Percentiles rank a stretch among this genome's conserved stretches.
phyloP scores from a whole-genome alignment of 225 moss, liverwort and hornwort species.

The Ulota crispa region DNA sequence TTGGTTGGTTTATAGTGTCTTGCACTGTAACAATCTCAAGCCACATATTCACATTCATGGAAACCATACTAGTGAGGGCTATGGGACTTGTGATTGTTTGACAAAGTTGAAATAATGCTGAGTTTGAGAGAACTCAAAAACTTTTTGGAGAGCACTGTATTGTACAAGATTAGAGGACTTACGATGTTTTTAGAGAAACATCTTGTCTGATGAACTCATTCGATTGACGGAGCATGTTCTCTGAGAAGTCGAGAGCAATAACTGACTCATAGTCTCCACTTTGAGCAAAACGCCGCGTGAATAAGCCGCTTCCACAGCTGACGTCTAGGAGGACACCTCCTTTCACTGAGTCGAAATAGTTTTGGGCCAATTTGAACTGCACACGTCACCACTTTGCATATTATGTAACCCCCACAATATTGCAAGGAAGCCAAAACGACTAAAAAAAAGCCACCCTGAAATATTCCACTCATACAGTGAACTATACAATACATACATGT shows the following conservation, averaged over 20 bases:
- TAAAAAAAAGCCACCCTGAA: background rate
- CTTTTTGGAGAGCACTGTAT: too few species aligned
- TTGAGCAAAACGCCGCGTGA: constrained; percentile 73
- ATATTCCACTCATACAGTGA: background rate
- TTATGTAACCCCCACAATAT: background rate
- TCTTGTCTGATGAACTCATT: constrained; percentile 68
- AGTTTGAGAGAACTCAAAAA: too few species aligned
- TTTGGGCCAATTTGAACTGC: constrained; percentile 73
- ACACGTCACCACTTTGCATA: background rate
- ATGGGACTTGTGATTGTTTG: too few species aligned
- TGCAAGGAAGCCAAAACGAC: background rate
- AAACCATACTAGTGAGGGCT: too few species aligned
- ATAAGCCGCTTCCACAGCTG: constrained; percentile 88
- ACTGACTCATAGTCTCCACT: constrained; percentile 60
- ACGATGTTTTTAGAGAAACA: constrained; percentile 43
- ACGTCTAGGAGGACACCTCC: constrained; percentile 81
- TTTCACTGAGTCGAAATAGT: constrained; percentile 56
- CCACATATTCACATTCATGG: too few species aligned
- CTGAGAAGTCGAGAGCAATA: constrained; percentile 75
- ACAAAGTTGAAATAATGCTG: too few species aligned
- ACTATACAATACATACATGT: background rate
- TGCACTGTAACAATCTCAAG: too few species aligned
- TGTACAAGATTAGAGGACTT: background rate
- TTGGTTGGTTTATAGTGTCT: too few species aligned
- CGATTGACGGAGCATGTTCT: constrained; percentile 80